A percentile compares a stretch with the other conserved stretches of the same genome.
Conservation (phyloP, 2,329 filamentous ascomycete genomes). For the Periconia digitata region DNA sequence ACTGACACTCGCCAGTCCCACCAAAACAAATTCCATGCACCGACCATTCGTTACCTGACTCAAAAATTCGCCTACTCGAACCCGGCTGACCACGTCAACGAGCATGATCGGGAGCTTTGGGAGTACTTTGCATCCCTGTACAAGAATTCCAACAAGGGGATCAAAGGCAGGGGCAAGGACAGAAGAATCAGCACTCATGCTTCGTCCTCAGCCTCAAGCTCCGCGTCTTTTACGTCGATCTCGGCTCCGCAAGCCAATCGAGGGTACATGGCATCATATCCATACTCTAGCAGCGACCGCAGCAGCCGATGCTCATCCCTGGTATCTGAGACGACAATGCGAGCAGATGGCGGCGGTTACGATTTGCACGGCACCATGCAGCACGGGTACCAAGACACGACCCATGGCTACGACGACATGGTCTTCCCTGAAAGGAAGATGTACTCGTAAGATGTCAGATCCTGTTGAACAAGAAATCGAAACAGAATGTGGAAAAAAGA, state of each 20-base stretch:
- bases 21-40: conserved; percentile 88
- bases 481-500: conserved; percentile 1
- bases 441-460: neutral
- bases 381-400: neutral
- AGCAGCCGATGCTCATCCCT: conserved; percentile 40
- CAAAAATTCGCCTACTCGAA: conserved; percentile 67
- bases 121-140: conserved; percentile 86
- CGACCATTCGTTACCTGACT: conserved; percentile 71
- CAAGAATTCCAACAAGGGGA: conserved; percentile 98
- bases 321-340: conserved; percentile 32
- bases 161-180: conserved; percentile 92
- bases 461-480: neutral
- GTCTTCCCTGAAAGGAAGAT: conserved; percentile 6
- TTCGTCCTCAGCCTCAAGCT: conserved; percentile 25
- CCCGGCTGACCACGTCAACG: conserved; percentile 63
- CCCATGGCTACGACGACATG: conserved; percentile 3
- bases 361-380: conserved; percentile 26
- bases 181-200: conserved; percentile 59
- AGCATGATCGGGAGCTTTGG: conserved; percentile 75
- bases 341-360: conserved; percentile 24
- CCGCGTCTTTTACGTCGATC: conserved; percentile 25
- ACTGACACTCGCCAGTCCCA: conserved; percentile 63
- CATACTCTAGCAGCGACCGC: conserved; percentile 33
- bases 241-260: conserved; percentile 23
- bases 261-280: conserved; percentile 25